Conservation (phyloP, 169 alveolate genomes). For the Plasmodium gallinaceum region DNA sequence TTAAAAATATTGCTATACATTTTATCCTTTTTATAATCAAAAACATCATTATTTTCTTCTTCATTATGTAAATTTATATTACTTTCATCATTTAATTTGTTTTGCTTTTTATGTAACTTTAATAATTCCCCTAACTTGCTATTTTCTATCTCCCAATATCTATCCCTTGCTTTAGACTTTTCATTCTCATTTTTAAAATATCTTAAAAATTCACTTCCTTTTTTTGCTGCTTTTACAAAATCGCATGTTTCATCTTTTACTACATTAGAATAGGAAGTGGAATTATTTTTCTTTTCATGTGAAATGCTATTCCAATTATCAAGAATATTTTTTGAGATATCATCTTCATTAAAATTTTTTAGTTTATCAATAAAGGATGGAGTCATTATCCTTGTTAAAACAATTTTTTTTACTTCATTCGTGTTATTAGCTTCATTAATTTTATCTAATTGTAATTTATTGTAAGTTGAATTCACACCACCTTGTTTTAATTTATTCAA, state of each 20-base stretch:
- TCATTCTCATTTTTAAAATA: slow-evolving; percentile 94
- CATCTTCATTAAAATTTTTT: slow-evolving; percentile 27
- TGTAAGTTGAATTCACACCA: slow-evolving; percentile 89
- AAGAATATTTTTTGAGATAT: slow-evolving; percentile 85
- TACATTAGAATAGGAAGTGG: slow-evolving; percentile 83
- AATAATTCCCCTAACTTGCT: slow-evolving; percentile 92
- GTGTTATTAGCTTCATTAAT: slow-evolving; percentile 90
- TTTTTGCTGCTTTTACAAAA: slow-evolving; percentile 96
- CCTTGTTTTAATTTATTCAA: slow-evolving; percentile 94
- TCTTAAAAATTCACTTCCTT: slow-evolving; percentile 95
- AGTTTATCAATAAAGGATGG: slow-evolving; percentile 96
- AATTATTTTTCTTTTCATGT: slow-evolving; percentile 81
- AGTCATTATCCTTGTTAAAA: slow-evolving; percentile 92
- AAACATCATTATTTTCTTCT: slow-evolving; percentile 76
- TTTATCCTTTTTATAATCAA: slow-evolving; percentile 74
- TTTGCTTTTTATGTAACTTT: slow-evolving; percentile 74
- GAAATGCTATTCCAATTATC: slow-evolving; percentile 77
- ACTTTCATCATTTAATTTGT: slow-evolving; percentile 29
- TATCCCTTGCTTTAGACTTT: slow-evolving; percentile 91
- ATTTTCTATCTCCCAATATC: slow-evolving; percentile 96
- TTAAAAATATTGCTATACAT: slow-evolving; percentile 79
- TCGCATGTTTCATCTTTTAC: slow-evolving; percentile 98
- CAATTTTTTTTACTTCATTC: slow-evolving; percentile 92
- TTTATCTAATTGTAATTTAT: slow-evolving; percentile 85
- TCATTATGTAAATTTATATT: slow-evolving; percentile 74